phyloP scores from a whole-genome alignment of 495 filamentous ascomycete species.

The Podospora bellae-mahoneyi region DNA sequence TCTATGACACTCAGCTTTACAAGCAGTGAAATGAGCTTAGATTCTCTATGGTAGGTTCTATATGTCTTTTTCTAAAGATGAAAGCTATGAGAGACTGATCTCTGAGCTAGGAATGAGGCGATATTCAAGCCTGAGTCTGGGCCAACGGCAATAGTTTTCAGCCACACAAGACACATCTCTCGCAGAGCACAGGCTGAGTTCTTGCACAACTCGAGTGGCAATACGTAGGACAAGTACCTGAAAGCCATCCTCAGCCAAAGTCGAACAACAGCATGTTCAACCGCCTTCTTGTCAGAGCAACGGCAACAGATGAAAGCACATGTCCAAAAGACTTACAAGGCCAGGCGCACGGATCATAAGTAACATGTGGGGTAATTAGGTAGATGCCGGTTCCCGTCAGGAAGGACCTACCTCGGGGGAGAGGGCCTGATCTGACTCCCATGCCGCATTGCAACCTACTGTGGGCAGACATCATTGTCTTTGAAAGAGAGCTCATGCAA shows the following conservation, averaged over 20 bases:
- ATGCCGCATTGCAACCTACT: not conserved
- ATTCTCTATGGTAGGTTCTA: no score
- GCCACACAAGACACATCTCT: not conserved
- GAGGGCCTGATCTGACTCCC: not conserved
- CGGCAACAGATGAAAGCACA: not conserved
- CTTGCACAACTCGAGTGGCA: not conserved
- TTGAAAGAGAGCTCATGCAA: not conserved
- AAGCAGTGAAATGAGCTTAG: no score
- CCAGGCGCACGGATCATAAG: not conserved
- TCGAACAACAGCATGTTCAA: not conserved
- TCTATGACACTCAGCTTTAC: no score
- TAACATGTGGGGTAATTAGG: not conserved
- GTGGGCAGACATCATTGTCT: constrained; percentile 5
- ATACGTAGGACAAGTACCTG: not conserved
- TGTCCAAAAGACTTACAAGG: not conserved
- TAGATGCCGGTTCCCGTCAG: not conserved
- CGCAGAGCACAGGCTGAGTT: not conserved
- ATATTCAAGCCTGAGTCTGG: not conserved
- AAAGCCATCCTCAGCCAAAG: not conserved
- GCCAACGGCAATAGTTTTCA: not conserved
- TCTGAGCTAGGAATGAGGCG: not conserved
- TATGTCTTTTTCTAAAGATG: no score
- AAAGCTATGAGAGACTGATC: not conserved
- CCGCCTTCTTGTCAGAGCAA: no score
- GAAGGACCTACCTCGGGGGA: not conserved